Evolutionary conservation across 2,329 filamentous ascomycete species (phyloP).

Genomic region (Blumeria graminis): DNA sequence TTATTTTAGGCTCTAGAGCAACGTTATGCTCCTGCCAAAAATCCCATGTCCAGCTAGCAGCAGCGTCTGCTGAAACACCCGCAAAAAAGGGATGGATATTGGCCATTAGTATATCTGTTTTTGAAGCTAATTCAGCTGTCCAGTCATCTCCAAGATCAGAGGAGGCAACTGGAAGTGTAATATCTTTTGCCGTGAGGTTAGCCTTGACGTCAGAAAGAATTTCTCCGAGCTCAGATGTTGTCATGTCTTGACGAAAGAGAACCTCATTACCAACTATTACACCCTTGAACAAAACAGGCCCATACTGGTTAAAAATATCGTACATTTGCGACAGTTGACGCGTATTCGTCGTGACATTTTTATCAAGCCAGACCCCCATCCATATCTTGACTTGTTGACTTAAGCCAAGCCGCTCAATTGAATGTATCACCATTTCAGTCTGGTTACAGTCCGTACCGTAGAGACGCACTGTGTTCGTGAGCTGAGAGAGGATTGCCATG

Average conservation of each 20-base stretch:
- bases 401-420: conserved; percentile 50
- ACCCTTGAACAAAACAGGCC: conserved; percentile 45
- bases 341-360: conserved; percentile 57
- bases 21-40: conserved; percentile 60
- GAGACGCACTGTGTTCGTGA: conserved; percentile 68
- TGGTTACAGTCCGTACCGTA: conserved; percentile 97
- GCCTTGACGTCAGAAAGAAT: conserved; percentile 43
- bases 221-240: conserved; percentile 32
- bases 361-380: conserved; percentile 84
- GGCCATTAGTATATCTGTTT: conserved; percentile 77
- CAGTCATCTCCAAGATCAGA: conserved; percentile 80
- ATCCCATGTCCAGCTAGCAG: conserved; percentile 54
- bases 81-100: conserved; percentile 95
- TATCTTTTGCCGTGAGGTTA: conserved; percentile 43
- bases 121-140: conserved; percentile 40
- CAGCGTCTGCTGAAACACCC: conserved; percentile 41
- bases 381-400: conserved; percentile 60
- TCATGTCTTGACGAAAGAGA: conserved; percentile 54
- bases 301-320: conserved; percentile 48
- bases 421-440: conserved; percentile 75
- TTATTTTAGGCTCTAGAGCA: conserved; percentile 32
- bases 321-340: conserved; percentile 72
- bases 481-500: conserved; percentile 66
- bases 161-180: conserved; percentile 55
- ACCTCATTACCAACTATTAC: conserved; percentile 68